Evolutionary conservation across 345 rosid genomes (phyloP), one percentile per base, ranked within the genome.

Genomic region (Pseudoturritis turrita): DNA sequence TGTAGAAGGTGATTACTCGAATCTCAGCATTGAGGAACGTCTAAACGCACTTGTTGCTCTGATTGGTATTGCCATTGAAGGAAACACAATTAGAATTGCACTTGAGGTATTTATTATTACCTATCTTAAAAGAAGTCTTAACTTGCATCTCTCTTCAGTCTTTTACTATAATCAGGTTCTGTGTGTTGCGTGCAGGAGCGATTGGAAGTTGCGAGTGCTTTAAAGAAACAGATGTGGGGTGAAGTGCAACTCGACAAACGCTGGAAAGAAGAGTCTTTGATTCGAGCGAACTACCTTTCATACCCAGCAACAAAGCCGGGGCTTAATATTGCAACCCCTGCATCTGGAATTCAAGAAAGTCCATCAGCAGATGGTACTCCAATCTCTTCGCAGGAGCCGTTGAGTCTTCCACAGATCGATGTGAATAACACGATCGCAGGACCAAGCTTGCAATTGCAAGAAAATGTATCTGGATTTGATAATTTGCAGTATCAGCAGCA

Each of bases 211-310:
- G 96, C 98, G 23, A 92, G 78, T 87, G 87, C 89, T 25, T 73
- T 92, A 56, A 92, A 89, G 86, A 92, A 89, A 81, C 98, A 84
- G 81, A 88, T 89, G 88, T 92, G 92, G 96, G 83, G 91, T 5
- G 98, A 89, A 79, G 91, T 85, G 39, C 98, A 92, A 72, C 87
- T 89, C 10, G 98, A 92, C 66, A 92, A 89, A 71, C 92, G 98
- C 4, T 88, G 92, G 35, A 88, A 84, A 72, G 96, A 92, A 81
- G 98, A 92, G 50, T 87, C 72, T 67, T 47, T 88, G 60, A 35
- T 67, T 14, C 87, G 78, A 74, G 65, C 83, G 23, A 79, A 81
- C 59, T 82, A 65, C 76, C 64, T 91, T 22, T 74, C 88, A 15
- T 71, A 73, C 78, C 36, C 75, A 41, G 81, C 81, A 66, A 72